A percentile compares a stretch with the other conserved stretches of the same genome.
Evolutionary conservation across 495 filamentous ascomycete species (phyloP).

Genomic region (Xylaria palmicola): DNA sequence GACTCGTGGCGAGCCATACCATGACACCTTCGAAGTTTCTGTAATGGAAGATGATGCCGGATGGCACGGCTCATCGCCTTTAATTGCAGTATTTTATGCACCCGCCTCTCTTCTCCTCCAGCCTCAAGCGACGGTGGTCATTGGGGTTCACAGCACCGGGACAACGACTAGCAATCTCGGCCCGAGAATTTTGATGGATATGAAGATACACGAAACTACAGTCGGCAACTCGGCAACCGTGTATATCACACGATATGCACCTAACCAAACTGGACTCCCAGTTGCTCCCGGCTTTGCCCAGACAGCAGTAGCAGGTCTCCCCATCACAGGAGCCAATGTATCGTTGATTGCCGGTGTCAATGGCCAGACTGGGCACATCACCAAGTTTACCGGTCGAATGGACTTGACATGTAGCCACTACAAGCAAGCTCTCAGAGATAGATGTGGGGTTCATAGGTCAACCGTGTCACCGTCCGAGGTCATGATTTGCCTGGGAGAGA

Average conservation of each 20-base stretch:
- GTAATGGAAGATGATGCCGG: constrained; percentile 22
- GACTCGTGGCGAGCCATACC: constrained; percentile 19
- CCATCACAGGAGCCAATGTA: neutral
- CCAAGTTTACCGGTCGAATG: neutral
- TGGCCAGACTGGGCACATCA: neutral
- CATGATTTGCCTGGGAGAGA: neutral
- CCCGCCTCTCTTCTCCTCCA: constrained; percentile 25
- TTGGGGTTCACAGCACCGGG: neutral
- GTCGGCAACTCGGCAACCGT: constrained; percentile 27
- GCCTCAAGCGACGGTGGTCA: neutral
- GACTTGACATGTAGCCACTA: neutral
- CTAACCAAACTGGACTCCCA: constrained; percentile 12
- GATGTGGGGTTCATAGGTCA: neutral
- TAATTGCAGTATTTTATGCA: constrained; percentile 26
- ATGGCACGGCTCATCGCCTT: constrained; percentile 20
- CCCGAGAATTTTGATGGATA: neutral
- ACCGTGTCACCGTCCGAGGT: neutral
- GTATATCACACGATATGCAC: constrained; percentile 34
- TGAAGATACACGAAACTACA: constrained; percentile 20
- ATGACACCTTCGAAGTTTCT: constrained; percentile 23
- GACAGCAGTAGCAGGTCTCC: no score
- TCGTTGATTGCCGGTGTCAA: neutral
- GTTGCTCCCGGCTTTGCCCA: neutral
- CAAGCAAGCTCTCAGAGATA: neutral
- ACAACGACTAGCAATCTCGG: neutral